Percentiles rank a stretch among this genome's conserved stretches.
Evolutionary conservation across 2,329 filamentous ascomycete genomes (phyloP).

Genomic region (Exophiala aquamarina): DNA sequence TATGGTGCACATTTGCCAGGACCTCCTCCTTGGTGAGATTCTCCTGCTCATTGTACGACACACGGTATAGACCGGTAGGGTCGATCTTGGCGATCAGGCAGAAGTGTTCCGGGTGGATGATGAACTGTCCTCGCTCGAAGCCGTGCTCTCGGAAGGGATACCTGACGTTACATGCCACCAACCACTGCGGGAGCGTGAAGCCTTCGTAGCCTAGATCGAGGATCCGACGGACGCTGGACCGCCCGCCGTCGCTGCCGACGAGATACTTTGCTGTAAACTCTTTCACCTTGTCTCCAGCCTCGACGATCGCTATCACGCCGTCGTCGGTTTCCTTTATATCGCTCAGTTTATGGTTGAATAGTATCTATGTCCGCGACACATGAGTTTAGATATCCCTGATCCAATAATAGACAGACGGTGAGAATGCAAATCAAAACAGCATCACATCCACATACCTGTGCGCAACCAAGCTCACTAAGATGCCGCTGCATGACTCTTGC

Average conservation of each 20-base stretch:
- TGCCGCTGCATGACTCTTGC: slow-evolving; percentile 23
- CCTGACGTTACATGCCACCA: slow-evolving; percentile 27
- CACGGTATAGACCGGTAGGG: slow-evolving; percentile 59
- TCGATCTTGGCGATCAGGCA: slow-evolving; percentile 63
- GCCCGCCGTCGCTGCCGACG: slow-evolving; percentile 44
- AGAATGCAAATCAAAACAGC: neutral
- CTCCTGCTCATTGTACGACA: slow-evolving; percentile 61
- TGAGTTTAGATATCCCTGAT: neutral
- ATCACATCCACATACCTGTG: slow-evolving; percentile 7
- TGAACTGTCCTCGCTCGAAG: slow-evolving; percentile 45
- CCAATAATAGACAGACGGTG: neutral
- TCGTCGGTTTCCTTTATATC: slow-evolving; percentile 6
- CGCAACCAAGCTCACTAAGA: slow-evolving; percentile 10
- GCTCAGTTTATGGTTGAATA: slow-evolving; percentile 9
- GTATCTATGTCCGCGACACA: slow-evolving; percentile 2
- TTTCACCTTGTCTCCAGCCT: slow-evolving; percentile 5
- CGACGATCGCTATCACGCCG: slow-evolving; percentile 5
- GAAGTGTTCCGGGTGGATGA: slow-evolving; percentile 62
- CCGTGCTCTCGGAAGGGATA: slow-evolving; percentile 33
- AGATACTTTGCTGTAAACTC: slow-evolving; percentile 48
- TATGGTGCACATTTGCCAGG: slow-evolving; percentile 52
- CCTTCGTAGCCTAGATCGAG: slow-evolving; percentile 30
- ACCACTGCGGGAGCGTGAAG: slow-evolving; percentile 34
- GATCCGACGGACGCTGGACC: slow-evolving; percentile 37
- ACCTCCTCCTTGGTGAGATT: slow-evolving; percentile 57